phyloP scores from a whole-genome alignment of 2,329 filamentous ascomycete species.

The Aspergillus uvarum region DNA sequence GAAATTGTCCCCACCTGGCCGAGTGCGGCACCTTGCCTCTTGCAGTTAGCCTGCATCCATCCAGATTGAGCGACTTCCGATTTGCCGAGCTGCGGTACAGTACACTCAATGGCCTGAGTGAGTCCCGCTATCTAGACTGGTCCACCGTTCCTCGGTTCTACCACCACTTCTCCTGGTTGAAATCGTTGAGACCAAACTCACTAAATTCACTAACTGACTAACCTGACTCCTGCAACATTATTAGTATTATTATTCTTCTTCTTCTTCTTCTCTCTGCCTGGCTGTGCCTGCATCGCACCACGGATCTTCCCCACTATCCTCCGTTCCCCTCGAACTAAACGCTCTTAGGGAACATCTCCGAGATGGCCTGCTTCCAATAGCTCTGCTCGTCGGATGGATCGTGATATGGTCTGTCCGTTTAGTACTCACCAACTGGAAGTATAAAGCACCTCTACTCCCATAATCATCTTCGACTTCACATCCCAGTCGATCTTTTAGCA shows the following conservation, averaged over 20 bases:
- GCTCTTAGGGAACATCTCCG: constrained; percentile 28
- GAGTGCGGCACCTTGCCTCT: too few species aligned
- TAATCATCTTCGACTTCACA: neutral
- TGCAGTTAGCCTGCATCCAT: too few species aligned
- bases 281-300: neutral
- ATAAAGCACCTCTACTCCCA: neutral
- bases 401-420: neutral
- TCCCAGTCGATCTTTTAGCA: neutral
- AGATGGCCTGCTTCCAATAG: constrained; percentile 5
- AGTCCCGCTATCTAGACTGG: too few species aligned
- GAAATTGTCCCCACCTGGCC: too few species aligned
- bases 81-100: too few species aligned
- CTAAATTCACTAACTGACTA: neutral
- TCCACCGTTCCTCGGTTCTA: too few species aligned
- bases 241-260: too few species aligned
- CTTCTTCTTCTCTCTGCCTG: too few species aligned
- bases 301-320: neutral
- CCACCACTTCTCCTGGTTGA: too few species aligned
- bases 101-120: too few species aligned
- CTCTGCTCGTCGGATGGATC: neutral
- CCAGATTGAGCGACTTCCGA: too few species aligned
- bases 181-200: neutral
- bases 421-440: neutral
- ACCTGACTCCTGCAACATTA: too few species aligned
- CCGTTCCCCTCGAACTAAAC: constrained; percentile 6